A percentile compares a stretch with the other conserved stretches of the same genome.
These are phyloP conservation scores for Colletotrichum cordylinicola DNA, from an alignment of 2,329 filamentous ascomycete species.

Conservation along the genomic window DNA sequence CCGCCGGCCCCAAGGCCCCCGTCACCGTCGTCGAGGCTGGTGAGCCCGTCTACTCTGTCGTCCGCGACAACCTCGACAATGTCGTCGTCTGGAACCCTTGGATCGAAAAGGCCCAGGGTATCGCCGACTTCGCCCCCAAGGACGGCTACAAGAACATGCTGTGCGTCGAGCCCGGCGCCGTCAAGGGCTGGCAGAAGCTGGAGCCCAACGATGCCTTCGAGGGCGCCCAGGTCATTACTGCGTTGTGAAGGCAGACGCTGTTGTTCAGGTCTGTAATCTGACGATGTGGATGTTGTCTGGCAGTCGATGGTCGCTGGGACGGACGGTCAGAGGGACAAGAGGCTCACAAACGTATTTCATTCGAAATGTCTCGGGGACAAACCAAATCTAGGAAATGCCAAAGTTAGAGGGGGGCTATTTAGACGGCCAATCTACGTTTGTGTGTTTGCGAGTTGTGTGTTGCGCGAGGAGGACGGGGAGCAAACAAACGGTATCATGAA, in stretches of 20 bases:
- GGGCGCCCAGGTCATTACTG: slow-evolving; percentile 61
- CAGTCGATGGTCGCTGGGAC: background rate
- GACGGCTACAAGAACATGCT: slow-evolving; percentile 93
- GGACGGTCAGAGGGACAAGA: background rate
- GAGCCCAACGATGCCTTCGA: slow-evolving; percentile 77
- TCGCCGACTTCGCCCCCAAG: slow-evolving; percentile 87
- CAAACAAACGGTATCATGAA: slow-evolving; percentile 1
- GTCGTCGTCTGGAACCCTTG: slow-evolving; percentile 98
- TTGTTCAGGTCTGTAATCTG: background rate
- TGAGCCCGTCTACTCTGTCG: slow-evolving; percentile 72
- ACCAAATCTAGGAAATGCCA: background rate
- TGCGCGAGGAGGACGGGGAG: background rate
- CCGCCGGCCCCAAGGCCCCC: slow-evolving; percentile 62
- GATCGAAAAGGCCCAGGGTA: slow-evolving; percentile 81
- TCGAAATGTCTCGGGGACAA: background rate
- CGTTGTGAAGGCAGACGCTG: background rate
- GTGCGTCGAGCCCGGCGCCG: slow-evolving; percentile 89
- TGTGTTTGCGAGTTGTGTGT: background rate
- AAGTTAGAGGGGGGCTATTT: background rate
- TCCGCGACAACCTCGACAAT: slow-evolving; percentile 84
- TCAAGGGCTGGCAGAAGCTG: slow-evolving; percentile 81
- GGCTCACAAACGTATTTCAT: background rate
- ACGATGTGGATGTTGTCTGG: background rate
- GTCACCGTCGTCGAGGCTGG: slow-evolving; percentile 68
- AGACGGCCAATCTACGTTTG: background rate